Conservation (phyloP, 306 rosid genomes). For the Cyamopsis tetragonoloba region DNA sequence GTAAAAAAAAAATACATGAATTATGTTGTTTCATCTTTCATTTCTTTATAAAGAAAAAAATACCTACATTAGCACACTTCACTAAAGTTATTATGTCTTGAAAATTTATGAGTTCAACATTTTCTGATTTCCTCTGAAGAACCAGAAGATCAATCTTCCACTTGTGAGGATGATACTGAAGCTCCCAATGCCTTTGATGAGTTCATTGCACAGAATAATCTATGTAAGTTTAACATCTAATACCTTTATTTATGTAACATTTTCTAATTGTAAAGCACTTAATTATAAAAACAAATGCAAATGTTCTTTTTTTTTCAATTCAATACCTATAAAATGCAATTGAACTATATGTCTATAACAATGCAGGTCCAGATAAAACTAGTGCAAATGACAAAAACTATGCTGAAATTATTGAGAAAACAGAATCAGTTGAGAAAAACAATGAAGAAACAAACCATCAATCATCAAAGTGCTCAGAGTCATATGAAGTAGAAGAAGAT, state of each 20-base stretch:
- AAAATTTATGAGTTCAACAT: conserved; percentile 9
- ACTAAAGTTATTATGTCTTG: conserved; percentile 3
- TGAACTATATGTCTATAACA: background rate
- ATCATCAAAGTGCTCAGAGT: conserved; percentile 34
- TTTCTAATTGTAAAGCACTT: background rate
- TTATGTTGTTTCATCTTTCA: background rate
- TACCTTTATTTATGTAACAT: background rate
- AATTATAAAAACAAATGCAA: background rate
- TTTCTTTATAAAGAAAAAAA: background rate
- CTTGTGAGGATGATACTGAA: conserved; percentile 39
- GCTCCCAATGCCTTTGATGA: conserved; percentile 37
- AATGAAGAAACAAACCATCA: conserved; percentile 31
- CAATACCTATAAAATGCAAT: background rate
- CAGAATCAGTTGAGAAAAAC: conserved; percentile 18
- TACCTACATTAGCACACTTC: background rate
- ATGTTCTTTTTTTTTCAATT: background rate
- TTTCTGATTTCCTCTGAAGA: conserved; percentile 29
- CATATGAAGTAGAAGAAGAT: conserved; percentile 48
- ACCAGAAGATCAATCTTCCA: conserved; percentile 37
- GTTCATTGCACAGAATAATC: conserved; percentile 38
- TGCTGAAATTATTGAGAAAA: conserved; percentile 24
- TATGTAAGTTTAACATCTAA: conserved; percentile 33
- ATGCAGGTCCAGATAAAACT: conserved; percentile 27
- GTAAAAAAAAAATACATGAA: conserved; percentile 40
- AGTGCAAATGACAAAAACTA: conserved; percentile 1